Evolutionary conservation across 495 filamentous ascomycete genomes (phyloP).

Genomic region (Talaromyces wortmannii): DNA sequence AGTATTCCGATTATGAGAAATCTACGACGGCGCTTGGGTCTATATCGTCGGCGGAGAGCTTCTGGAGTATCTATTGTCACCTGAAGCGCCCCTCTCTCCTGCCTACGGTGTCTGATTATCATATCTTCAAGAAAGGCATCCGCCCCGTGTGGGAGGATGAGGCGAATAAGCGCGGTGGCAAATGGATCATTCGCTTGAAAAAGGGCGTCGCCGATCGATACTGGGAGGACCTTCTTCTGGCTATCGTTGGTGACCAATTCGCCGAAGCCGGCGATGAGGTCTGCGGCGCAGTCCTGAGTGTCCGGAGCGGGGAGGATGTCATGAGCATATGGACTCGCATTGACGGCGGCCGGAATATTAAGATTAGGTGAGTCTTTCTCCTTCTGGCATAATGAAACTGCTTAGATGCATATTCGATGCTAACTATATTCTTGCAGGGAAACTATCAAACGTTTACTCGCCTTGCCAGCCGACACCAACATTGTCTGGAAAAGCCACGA

Average conservation of each 20-base stretch:
- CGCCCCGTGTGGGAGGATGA: constrained; percentile 98
- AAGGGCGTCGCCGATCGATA: constrained; percentile 96
- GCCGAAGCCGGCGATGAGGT: constrained; percentile 90
- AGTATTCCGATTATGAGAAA: constrained; percentile 98
- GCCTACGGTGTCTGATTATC: constrained; percentile 93
- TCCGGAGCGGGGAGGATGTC: constrained; percentile 92
- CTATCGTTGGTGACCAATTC: constrained; percentile 92
- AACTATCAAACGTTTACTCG: constrained; percentile 83
- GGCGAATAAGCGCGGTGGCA: constrained; percentile 90
- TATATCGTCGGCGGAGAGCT: constrained; percentile 80
- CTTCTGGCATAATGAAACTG: too few relatives aligned
- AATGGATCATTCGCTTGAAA: constrained; percentile 93
- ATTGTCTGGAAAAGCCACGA: constrained; percentile 93
- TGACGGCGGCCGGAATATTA: constrained; percentile 87
- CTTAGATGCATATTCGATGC: neutral
- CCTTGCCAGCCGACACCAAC: constrained; percentile 79
- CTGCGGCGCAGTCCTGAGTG: constrained; percentile 88
- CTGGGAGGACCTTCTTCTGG: constrained; percentile 92
- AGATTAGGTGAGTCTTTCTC: constrained; percentile 65
- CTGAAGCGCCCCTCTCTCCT: constrained; percentile 82
- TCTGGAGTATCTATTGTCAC: constrained; percentile 88
- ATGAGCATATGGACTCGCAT: constrained; percentile 95
- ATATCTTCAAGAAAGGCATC: constrained; percentile 95
- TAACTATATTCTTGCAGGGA: constrained; percentile 48
- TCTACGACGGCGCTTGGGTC: constrained; percentile 79